These are phyloP conservation scores for Paramicrosporidium saccamoebae DNA, from an alignment of 371 early-diverging fungal species.

Conservation along the genomic window DNA sequence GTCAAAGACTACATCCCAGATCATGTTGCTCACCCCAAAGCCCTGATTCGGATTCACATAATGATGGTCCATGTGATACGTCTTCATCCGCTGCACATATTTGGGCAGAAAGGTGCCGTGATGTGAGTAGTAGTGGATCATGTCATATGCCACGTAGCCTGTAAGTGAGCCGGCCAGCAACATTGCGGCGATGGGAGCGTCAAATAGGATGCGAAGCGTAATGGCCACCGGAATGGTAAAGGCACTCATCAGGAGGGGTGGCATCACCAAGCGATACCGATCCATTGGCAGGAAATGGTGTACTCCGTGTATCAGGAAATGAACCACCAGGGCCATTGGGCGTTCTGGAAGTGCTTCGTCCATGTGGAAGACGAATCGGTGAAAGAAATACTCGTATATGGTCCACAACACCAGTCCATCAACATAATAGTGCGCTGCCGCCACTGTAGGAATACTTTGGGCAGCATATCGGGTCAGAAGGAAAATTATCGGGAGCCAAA, in stretches of 20 bases:
- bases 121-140: conserved; percentile 74
- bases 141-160: conserved; percentile 62
- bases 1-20: conserved; percentile 60
- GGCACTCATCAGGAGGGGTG: conserved; percentile 42
- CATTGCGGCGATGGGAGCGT: conserved; percentile 10
- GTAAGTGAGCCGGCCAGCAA: conserved; percentile 29
- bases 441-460: conserved; percentile 3
- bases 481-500: conserved; percentile 40
- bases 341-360: conserved; percentile 56
- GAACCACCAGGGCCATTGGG: conserved; percentile 23
- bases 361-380: conserved; percentile 70
- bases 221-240: conserved; percentile 20
- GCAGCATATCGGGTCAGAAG: conserved; percentile 4
- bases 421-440: conserved; percentile 10
- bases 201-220: conserved; percentile 7
- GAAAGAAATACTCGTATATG: conserved; percentile 39
- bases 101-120: conserved; percentile 34
- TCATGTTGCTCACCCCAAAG: conserved; percentile 64
- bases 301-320: conserved; percentile 70
- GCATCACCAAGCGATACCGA: conserved; percentile 75
- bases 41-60: conserved; percentile 53
- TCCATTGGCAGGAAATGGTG: conserved; percentile 91
- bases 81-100: conserved; percentile 47
- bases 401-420: conserved; percentile 47
- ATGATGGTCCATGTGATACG: conserved; percentile 77